Evolutionary conservation across 805 yeast genomes (phyloP).

Genomic region (Saccharomycopsis sp.): DNA sequence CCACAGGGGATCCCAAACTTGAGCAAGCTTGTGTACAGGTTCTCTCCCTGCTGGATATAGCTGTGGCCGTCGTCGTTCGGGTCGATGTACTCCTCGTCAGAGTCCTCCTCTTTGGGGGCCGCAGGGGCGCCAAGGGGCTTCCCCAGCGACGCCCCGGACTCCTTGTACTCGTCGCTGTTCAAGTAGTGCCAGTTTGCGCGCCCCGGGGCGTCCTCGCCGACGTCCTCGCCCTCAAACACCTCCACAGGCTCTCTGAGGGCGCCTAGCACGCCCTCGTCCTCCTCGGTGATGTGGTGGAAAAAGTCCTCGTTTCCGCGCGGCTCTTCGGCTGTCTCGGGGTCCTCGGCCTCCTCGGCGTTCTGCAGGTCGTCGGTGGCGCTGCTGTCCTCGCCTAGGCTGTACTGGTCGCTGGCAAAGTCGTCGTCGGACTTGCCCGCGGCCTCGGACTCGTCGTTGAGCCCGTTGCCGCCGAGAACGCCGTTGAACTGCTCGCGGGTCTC

Average conservation of each 20-base stretch:
- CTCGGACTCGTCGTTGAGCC: constrained; percentile 38
- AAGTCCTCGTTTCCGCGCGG: background rate
- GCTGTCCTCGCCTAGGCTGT: background rate
- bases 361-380: constrained; percentile 8
- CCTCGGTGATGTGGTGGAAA: constrained; percentile 13
- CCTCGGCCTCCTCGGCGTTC: constrained; percentile 7
- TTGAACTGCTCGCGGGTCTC: constrained; percentile 92
- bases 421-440: constrained; percentile 22
- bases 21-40: constrained; percentile 37
- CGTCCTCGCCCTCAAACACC: constrained; percentile 24
- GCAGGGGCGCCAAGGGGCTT: too few species aligned
- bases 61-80: constrained; percentile 80
- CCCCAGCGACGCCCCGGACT: constrained; percentile 12
- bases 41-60: constrained; percentile 50
- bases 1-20: too few species aligned
- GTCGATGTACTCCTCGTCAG: constrained; percentile 67
- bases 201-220: constrained; percentile 4
- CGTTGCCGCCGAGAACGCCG: constrained; percentile 83
- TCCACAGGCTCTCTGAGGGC: constrained; percentile 23
- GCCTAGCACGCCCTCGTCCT: constrained; percentile 22
- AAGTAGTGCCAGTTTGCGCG: constrained; percentile 20
- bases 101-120: constrained; percentile 30
- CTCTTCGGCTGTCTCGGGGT: constrained; percentile 42
- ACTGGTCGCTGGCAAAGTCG: constrained; percentile 16
- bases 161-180: constrained; percentile 14